Evolutionary conservation across 2,329 filamentous ascomycete genomes (phyloP).

Genomic region (Calycina marina): DNA sequence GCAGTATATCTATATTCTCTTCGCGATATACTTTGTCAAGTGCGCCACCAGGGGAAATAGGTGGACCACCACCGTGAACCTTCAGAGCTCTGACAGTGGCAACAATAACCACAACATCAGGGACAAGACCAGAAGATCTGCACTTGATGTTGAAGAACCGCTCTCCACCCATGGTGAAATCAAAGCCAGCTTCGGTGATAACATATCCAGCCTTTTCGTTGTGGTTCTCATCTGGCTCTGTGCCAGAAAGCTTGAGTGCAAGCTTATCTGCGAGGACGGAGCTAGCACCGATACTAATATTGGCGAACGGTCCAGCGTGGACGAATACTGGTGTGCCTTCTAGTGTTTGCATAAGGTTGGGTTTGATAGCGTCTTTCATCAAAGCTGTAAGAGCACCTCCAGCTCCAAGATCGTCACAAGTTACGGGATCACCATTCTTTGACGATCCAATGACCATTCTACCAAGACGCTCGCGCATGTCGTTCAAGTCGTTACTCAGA

Average conservation of each 20-base stretch:
- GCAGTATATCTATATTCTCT: constrained; percentile 85
- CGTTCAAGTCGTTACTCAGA: constrained; percentile 70
- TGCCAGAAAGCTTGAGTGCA: constrained; percentile 88
- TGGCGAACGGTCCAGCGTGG: constrained; percentile 93
- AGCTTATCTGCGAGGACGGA: constrained; percentile 91
- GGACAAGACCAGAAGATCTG: constrained; percentile 79
- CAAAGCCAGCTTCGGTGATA: constrained; percentile 92
- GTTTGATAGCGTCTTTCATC: constrained; percentile 98
- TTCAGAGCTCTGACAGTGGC: constrained; percentile 92
- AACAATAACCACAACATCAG: constrained; percentile 88
- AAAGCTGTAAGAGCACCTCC: constrained; percentile 85
- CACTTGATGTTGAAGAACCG: constrained; percentile 99
- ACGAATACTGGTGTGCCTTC: constrained; percentile 97
- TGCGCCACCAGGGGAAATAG: constrained; percentile 73
- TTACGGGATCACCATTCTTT: constrained; percentile 73
- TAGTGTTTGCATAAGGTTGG: constrained; percentile 95
- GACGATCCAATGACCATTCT: constrained; percentile 93
- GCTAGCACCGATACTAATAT: constrained; percentile 95
- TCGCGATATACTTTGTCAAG: constrained; percentile 81
- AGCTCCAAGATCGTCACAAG: constrained; percentile 87
- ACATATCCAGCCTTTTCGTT: constrained; percentile 77
- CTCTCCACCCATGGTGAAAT: constrained; percentile 99
- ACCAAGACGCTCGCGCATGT: constrained; percentile 87
- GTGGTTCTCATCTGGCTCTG: constrained; percentile 80
- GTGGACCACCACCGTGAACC: constrained; percentile 92